Conservation (phyloP, 208 protist species). For the Crithidia acanthocephali region DNA sequence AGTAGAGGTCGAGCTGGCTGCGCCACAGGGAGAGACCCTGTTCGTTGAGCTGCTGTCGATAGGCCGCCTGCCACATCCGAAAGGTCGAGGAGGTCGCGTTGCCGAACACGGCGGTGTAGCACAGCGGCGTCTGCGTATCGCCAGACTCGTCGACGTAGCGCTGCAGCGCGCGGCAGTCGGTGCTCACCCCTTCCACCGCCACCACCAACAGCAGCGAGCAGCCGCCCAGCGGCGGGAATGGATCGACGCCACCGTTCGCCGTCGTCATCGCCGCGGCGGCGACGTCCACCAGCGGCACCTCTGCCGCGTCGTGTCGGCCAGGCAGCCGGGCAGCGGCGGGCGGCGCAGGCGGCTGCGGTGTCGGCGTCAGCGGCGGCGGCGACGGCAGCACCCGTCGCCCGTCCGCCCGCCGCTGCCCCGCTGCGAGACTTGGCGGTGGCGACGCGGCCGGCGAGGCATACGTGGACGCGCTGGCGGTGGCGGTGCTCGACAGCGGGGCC, state of each 20-base stretch:
- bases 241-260: neutral
- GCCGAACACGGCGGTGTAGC: constrained; percentile 63
- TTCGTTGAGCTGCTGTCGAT: constrained; percentile 63
- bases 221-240: constrained; percentile 16
- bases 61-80: constrained; percentile 67
- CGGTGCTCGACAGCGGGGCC: neutral
- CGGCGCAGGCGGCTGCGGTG: neutral
- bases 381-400: constrained; percentile 1
- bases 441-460: neutral
- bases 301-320: neutral
- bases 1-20: constrained; percentile 63
- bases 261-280: neutral
- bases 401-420: constrained; percentile 3
- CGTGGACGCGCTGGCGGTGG: neutral
- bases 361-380: neutral
- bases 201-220: constrained; percentile 71
- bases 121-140: constrained; percentile 73
- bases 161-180: constrained; percentile 55
- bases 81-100: constrained; percentile 32
- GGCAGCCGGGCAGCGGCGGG: neutral
- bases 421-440: neutral
- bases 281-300: neutral
- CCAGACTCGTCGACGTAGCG: constrained; percentile 82
- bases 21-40: constrained; percentile 56
- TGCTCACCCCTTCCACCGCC: constrained; percentile 52